A percentile compares a stretch with the other conserved stretches of the same genome.
Evolutionary conservation across 2,329 filamentous ascomycete species (phyloP).

Genomic region (Fusarium sulawesiense): DNA sequence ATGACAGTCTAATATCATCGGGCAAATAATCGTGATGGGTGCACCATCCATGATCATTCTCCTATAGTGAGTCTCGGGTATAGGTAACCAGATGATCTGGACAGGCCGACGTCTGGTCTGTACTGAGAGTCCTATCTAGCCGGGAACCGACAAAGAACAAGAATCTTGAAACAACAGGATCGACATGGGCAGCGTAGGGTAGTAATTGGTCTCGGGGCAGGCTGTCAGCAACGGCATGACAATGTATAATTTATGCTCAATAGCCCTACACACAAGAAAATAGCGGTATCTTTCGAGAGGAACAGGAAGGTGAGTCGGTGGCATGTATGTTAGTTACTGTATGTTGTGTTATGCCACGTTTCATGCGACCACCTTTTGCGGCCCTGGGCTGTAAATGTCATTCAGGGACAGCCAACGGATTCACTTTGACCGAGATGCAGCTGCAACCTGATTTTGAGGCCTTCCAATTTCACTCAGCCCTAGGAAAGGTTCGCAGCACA

Average conservation of each 20-base stretch:
- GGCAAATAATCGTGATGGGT: slow-evolving; percentile 2
- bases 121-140: slow-evolving; percentile 12
- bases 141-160: slow-evolving; percentile 15
- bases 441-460: slow-evolving; percentile 38
- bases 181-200: slow-evolving; percentile 6
- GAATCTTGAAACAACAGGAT: slow-evolving; percentile 35
- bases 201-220: slow-evolving; percentile 16
- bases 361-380: slow-evolving; percentile 37
- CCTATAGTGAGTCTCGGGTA: slow-evolving; percentile 8
- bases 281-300: neutral
- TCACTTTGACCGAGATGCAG: slow-evolving; percentile 19
- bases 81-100: neutral
- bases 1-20: slow-evolving; percentile 3
- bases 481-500: slow-evolving; percentile 5
- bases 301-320: slow-evolving; percentile 12
- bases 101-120: neutral
- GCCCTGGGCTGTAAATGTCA: slow-evolving; percentile 9
- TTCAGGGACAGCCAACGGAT: slow-evolving; percentile 22
- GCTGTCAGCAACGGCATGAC: slow-evolving; percentile 7
- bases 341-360: slow-evolving; percentile 34
- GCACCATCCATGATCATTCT: slow-evolving; percentile 6
- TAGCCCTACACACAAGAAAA: neutral
- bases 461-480: slow-evolving; percentile 20
- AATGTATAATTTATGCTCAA: slow-evolving; percentile 1
- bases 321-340: neutral